These are phyloP conservation scores for Paraglomus brasilianum DNA, from an alignment of 192 early-diverging fungal species.

Conservation along the genomic window DNA sequence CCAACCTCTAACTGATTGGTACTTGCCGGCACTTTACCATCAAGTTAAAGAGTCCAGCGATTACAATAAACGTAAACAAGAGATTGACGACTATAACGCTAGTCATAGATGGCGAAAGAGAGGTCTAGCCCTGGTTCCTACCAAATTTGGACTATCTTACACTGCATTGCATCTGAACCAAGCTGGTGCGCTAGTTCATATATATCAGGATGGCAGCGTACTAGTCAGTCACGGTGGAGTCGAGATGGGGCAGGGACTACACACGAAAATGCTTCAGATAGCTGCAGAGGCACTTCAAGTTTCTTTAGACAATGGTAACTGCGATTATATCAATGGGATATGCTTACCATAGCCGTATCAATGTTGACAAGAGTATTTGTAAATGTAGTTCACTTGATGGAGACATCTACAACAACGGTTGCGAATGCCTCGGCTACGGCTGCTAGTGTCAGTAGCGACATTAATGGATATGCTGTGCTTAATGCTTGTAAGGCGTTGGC, in stretches of 20 bases:
- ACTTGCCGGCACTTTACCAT: conserved; percentile 66
- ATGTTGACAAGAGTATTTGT: not conserved
- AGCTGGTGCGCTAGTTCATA: conserved; percentile 78
- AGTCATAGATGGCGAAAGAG: conserved; percentile 73
- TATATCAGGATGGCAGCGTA: conserved; percentile 84
- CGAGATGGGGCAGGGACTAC: conserved; percentile 92
- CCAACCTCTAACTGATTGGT: conserved; percentile 68
- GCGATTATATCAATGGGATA: not conserved
- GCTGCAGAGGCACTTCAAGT: conserved; percentile 79
- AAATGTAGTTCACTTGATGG: conserved; percentile 35
- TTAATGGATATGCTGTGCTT: conserved; percentile 81
- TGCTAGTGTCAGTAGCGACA: conserved; percentile 74
- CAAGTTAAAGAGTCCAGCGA: conserved; percentile 59
- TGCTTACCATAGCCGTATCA: not conserved
- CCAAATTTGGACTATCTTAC: conserved; percentile 83
- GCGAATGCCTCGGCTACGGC: conserved; percentile 80
- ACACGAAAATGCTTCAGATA: conserved; percentile 86
- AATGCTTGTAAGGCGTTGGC: conserved; percentile 74
- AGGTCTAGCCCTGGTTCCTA: conserved; percentile 75
- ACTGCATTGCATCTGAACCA: conserved; percentile 77
- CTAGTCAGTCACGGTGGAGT: conserved; percentile 78
- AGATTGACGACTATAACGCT: conserved; percentile 69
- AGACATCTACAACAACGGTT: conserved; percentile 74
- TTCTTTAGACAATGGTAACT: conserved; percentile 56
- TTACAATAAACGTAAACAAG: conserved; percentile 51